phyloP scores from a whole-genome alignment of 768 basidiomycete genomes.

The Pisolithus marmoratus region DNA sequence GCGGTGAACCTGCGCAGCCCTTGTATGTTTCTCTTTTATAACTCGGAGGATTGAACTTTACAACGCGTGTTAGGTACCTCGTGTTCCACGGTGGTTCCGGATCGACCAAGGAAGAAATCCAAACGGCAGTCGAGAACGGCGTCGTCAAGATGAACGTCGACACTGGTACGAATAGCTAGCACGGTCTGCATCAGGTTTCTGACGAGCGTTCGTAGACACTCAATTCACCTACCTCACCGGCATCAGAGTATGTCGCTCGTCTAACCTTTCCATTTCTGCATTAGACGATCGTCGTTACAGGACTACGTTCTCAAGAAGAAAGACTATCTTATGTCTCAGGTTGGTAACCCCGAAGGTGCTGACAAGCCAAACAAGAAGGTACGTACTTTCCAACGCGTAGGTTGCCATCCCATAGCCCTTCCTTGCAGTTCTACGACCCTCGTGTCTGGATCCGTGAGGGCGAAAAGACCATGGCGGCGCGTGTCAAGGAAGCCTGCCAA shows the following conservation, averaged over 20 bases:
- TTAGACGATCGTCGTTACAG: constrained; percentile 27
- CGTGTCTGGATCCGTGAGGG: constrained; percentile 99
- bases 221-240: constrained; percentile 89
- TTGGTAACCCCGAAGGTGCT: constrained; percentile 93
- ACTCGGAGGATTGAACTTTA: constrained; percentile 2
- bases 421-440: constrained; percentile 76
- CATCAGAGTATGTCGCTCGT: constrained; percentile 52
- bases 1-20: constrained; percentile 62
- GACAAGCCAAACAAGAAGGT: constrained; percentile 99
- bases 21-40: constrained; percentile 47
- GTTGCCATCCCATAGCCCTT: not conserved
- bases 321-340: constrained; percentile 84
- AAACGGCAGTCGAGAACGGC: constrained; percentile 82
- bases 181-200: not conserved
- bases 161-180: constrained; percentile 43
- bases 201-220: constrained; percentile 43
- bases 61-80: constrained; percentile 59
- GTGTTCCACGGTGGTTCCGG: constrained; percentile 99
- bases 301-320: constrained; percentile 85
- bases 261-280: too few relatives aligned
- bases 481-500: constrained; percentile 89
- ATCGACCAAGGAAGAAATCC: constrained; percentile 93
- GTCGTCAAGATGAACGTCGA: constrained; percentile 99
- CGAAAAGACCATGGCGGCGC: constrained; percentile 82
- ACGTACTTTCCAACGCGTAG: constrained; percentile 1